phyloP scores from a whole-genome alignment of 768 basidiomycete species.

The Chiua virens region DNA sequence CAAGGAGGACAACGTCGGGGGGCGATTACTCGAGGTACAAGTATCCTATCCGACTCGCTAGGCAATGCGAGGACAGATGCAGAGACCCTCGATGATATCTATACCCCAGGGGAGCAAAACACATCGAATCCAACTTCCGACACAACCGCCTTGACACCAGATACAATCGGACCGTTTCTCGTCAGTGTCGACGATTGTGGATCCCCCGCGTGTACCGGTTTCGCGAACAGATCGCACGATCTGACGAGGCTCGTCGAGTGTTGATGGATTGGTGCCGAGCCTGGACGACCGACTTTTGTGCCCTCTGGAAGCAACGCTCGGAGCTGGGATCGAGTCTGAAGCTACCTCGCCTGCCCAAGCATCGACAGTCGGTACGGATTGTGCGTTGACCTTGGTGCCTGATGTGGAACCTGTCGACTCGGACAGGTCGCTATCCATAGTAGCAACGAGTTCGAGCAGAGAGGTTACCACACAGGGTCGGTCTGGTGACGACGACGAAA shows the following conservation, averaged over 20 bases:
- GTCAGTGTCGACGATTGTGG: not conserved
- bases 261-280: slow-evolving; percentile 14
- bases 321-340: not conserved
- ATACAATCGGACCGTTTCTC: not conserved
- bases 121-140: not conserved
- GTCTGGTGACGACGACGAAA: not conserved
- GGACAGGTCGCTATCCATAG: not conserved
- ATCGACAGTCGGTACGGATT: not conserved
- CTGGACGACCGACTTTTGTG: not conserved
- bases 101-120: not conserved
- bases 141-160: not conserved
- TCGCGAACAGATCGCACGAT: slow-evolving; percentile 6
- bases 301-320: not conserved
- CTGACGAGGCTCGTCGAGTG: not conserved
- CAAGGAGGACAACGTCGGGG: not conserved
- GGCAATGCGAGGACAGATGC: not conserved
- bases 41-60: not conserved
- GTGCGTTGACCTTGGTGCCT: not conserved
- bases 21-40: not conserved
- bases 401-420: not conserved
- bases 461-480: not conserved
- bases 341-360: not conserved
- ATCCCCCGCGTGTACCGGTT: slow-evolving; percentile 11
- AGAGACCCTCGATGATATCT: not conserved
- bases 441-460: not conserved